phyloP scores from a whole-genome alignment of 73 alveolate species.

The Durusdinium trenchii region DNA sequence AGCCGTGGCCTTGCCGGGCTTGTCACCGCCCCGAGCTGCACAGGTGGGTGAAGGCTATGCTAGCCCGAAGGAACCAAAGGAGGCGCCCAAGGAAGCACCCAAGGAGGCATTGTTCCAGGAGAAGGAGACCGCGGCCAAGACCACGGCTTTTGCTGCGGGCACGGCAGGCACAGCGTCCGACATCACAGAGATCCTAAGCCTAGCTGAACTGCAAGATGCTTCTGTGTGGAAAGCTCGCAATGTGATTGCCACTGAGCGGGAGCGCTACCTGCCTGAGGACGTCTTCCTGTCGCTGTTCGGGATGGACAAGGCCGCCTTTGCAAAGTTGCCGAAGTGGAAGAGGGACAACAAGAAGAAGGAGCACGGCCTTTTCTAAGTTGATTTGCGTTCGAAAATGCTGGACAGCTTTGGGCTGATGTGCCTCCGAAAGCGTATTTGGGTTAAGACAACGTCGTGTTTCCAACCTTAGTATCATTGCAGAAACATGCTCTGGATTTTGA shows the following conservation, averaged over 20 bases:
- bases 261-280: conserved; percentile 74
- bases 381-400: too few species aligned
- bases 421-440: too few species aligned
- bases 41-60: too few species aligned
- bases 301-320: conserved; percentile 87
- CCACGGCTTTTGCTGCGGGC: not conserved
- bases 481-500: too few species aligned
- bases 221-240: conserved; percentile 56
- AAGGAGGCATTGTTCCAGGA: not conserved
- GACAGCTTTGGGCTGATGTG: too few species aligned
- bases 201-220: conserved; percentile 49
- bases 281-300: conserved; percentile 77
- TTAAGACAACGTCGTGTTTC: too few species aligned
- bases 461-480: too few species aligned
- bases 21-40: too few species aligned
- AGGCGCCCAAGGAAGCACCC: too few species aligned
- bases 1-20: too few species aligned
- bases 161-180: not conserved
- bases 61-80: too few species aligned
- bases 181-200: not conserved
- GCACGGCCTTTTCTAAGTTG: too few species aligned
- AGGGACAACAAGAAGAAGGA: conserved; percentile 93
- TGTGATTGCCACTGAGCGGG: conserved; percentile 82
- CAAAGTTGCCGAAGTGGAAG: conserved; percentile 93
- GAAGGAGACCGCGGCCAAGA: not conserved